These are phyloP conservation scores for Yamadazyma kitorensis DNA, from an alignment of 805 yeast genomes.

Conservation along the genomic window DNA sequence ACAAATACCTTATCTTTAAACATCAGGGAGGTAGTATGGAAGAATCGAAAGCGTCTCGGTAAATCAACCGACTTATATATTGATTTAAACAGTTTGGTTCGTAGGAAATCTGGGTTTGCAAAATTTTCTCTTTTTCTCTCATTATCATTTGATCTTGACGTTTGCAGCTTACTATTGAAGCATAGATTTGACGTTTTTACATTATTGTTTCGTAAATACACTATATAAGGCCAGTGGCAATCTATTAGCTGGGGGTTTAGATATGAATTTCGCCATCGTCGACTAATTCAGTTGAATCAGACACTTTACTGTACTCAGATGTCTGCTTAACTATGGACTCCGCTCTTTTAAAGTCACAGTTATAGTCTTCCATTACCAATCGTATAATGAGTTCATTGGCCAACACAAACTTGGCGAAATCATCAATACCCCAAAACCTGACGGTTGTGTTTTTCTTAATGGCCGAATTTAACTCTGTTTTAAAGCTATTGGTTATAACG, in stretches of 20 bases:
- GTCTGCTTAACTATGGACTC: conserved; percentile 47
- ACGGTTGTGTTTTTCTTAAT: conserved; percentile 42
- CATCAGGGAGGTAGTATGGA: neutral
- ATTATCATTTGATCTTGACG: too few relatives aligned
- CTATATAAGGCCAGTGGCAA: too few relatives aligned
- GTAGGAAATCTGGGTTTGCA: too few relatives aligned
- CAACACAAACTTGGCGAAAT: conserved; percentile 56
- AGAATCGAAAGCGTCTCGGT: neutral
- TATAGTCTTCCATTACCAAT: conserved; percentile 47
- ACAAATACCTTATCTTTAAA: conserved; percentile 43
- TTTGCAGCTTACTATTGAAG: too few relatives aligned
- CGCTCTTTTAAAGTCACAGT: conserved; percentile 38
- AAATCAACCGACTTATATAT: neutral
- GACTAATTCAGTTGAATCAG: conserved; percentile 27
- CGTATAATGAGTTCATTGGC: conserved; percentile 61
- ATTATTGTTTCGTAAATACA: too few relatives aligned
- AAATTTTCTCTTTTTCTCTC: too few relatives aligned
- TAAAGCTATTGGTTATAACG: conserved; percentile 34
- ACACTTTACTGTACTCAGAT: conserved; percentile 43
- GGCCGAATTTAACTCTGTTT: conserved; percentile 24
- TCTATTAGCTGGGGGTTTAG: too few relatives aligned
- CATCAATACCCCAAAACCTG: conserved; percentile 58
- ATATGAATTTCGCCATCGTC: too few relatives aligned
- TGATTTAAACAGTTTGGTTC: conserved; percentile 2
- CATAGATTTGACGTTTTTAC: too few relatives aligned